Evolutionary conservation across 2,329 filamentous ascomycete genomes (phyloP), one percentile per base, ranked within the genome.

Genomic region (Neofusicoccum sp.): DNA sequence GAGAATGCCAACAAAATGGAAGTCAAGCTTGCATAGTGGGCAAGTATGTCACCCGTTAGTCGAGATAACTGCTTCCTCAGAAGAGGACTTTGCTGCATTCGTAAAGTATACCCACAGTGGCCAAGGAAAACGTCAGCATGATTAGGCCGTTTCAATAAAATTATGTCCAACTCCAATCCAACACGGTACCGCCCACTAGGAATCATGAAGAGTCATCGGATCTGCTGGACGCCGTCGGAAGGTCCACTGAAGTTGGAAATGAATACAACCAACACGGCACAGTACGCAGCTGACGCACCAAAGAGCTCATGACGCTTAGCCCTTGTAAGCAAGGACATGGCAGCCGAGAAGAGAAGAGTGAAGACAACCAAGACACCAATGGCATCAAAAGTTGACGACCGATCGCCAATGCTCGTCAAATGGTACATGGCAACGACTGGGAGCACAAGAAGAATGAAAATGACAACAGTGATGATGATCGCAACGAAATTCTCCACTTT

Each of bases 361-460:
- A 79, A 79, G 0, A 78, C 74, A 5, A 78, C 73, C 11, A 79
- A 53, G 0, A 79, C 73, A 3, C 74, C 75, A 1, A 78, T 74
- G 0, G 76, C 75, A 53, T 74, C 72, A 34, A 78, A 71, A 0
- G 76, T 75, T 12, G 72, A 66, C 7, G 65, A 66, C 3, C 65
- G 63, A 6, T 68, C 45, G 0, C 67, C 68, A 0, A 66, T 68
- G 2, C 66, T 65, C 0, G 75, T 75, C 0, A 78, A 62, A 30
- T 71, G 64, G 62, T 77, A 78, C 70, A 79, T 71, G 4, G 70
- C 70, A 5, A 78, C 65, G 6, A 79, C 75, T 0, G 77, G 77
- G 7, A 77, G 64, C 1, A 78, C 69, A 0, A 78, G 69, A 2
- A 79, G 68, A 11, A 74, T 67, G 65, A 78, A 77, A 48, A 79